A percentile compares a stretch with the other conserved stretches of the same genome.
These are phyloP conservation scores for Dendrobium nobile DNA, from an alignment of 106 monocot species.

Conservation along the genomic window DNA sequence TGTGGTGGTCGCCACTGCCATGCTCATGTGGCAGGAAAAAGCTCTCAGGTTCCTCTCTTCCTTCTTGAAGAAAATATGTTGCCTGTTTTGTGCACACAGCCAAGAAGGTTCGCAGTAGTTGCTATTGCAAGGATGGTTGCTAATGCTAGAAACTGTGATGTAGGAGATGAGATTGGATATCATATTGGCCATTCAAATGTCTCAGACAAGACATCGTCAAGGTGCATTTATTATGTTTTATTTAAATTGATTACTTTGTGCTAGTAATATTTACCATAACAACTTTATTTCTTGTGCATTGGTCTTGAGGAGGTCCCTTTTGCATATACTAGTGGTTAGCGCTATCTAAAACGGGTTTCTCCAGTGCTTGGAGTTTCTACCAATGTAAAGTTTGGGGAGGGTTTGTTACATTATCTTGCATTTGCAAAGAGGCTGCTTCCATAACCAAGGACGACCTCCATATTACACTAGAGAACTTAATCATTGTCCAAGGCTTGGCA, in stretches of 20 bases:
- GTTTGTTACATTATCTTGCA: not conserved
- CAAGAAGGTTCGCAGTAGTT: slow-evolving; percentile 83
- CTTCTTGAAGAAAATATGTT: slow-evolving; percentile 79
- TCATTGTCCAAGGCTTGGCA: not conserved
- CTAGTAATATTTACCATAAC: not conserved
- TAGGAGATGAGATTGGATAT: slow-evolving; percentile 77
- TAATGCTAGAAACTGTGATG: slow-evolving; percentile 44
- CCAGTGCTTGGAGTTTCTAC: not conserved
- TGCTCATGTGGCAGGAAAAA: slow-evolving; percentile 50
- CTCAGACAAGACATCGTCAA: slow-evolving; percentile 33
- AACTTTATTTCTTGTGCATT: not conserved
- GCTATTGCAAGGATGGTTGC: slow-evolving; percentile 75
- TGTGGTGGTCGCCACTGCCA: not conserved
- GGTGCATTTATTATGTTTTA: slow-evolving; percentile 18
- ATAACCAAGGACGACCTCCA: not conserved
- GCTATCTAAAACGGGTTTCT: not conserved
- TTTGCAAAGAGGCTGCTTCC: not conserved
- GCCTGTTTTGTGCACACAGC: slow-evolving; percentile 83
- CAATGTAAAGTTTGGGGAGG: not conserved
- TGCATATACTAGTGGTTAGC: not conserved
- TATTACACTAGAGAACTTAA: not conserved
- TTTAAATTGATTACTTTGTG: not conserved
- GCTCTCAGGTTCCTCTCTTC: slow-evolving; percentile 76
- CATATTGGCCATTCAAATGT: slow-evolving; percentile 86
- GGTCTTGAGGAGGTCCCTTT: not conserved